Conservation (phyloP, 805 yeast genomes). For the Lipomyces oligophaga region DNA sequence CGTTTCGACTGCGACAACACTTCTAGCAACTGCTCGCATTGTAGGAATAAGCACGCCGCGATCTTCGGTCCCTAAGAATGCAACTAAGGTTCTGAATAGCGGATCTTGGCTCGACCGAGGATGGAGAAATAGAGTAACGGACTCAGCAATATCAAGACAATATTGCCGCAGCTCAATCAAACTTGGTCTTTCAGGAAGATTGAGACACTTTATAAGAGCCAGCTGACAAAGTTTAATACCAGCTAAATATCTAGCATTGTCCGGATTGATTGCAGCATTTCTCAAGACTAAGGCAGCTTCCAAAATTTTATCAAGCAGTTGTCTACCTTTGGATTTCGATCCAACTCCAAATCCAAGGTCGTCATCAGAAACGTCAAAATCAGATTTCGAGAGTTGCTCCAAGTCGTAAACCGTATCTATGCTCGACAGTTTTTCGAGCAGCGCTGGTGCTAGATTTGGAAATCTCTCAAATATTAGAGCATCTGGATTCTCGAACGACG, state of each 20-base stretch:
- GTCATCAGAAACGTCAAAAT: conserved; percentile 15
- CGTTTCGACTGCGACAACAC: conserved; percentile 61
- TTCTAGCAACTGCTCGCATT: conserved; percentile 72
- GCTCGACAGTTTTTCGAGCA: conserved; percentile 38
- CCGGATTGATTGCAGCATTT: conserved; percentile 78
- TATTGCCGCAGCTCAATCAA: conserved; percentile 59
- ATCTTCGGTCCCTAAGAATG: conserved; percentile 57
- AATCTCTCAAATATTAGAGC: conserved; percentile 46
- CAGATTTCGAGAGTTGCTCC: conserved; percentile 1
- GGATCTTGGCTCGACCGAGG: conserved; percentile 21
- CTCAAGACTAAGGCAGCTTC: conserved; percentile 67
- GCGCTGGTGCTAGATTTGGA: conserved; percentile 40
- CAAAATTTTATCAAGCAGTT: conserved; percentile 35
- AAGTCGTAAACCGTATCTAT: conserved; percentile 6
- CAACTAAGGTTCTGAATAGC: conserved; percentile 69
- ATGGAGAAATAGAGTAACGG: conserved; percentile 48
- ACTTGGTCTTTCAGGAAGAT: conserved; percentile 38
- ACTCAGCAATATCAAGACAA: conserved; percentile 75
- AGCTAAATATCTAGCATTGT: conserved; percentile 74
- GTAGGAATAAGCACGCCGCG: conserved; percentile 65
- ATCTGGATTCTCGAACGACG: conserved; percentile 50
- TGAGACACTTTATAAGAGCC: conserved; percentile 42
- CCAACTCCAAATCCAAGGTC: conserved; percentile 19
- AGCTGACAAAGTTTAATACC: conserved; percentile 48
- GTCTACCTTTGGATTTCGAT: background rate